These are phyloP conservation scores for Trichosanthes truncata DNA, from an alignment of 306 rosid species.

Conservation along the genomic window DNA sequence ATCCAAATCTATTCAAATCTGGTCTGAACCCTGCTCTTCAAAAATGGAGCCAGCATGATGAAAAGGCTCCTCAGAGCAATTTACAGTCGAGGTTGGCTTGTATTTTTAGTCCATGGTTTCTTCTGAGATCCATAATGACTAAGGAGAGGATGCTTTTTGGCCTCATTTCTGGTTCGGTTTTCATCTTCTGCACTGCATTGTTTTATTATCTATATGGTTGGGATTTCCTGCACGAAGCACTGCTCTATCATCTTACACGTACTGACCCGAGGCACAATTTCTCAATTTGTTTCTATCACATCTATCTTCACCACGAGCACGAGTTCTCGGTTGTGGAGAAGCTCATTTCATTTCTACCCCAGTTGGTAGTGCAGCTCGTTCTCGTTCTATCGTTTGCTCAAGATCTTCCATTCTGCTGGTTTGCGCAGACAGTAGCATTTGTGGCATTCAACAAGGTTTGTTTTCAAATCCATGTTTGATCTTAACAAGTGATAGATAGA, in stretches of 20 bases:
- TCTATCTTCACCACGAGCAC: conserved; percentile 66
- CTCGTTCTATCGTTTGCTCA: conserved; percentile 52
- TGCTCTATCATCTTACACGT: conserved; percentile 83
- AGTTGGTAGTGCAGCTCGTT: conserved; percentile 68
- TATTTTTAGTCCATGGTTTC: conserved; percentile 23
- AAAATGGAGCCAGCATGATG: conserved; percentile 40
- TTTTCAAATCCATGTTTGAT: not conserved
- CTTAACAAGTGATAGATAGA: not conserved
- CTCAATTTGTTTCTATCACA: conserved; percentile 78
- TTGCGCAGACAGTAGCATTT: conserved; percentile 73
- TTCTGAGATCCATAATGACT: conserved; percentile 40
- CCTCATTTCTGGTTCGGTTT: conserved; percentile 51
- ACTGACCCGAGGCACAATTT: conserved; percentile 94
- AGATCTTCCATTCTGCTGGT: conserved; percentile 81
- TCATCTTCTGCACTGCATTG: conserved; percentile 52
- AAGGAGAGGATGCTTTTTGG: conserved; percentile 65
- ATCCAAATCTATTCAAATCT: conserved; percentile 51
- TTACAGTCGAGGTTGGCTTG: conserved; percentile 12
- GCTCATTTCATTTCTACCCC: conserved; percentile 87
- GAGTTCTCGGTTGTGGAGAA: conserved; percentile 53
- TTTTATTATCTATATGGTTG: conserved; percentile 68
- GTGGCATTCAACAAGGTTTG: conserved; percentile 86
- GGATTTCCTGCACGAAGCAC: conserved; percentile 75
- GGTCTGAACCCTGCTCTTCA: conserved; percentile 52
- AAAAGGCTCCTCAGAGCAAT: conserved; percentile 24